A percentile compares a stretch with the other conserved stretches of the same genome.
These are phyloP conservation scores for Colletotrichum sp. DNA, from an alignment of 2,329 filamentous ascomycete genomes.

Conservation along the genomic window DNA sequence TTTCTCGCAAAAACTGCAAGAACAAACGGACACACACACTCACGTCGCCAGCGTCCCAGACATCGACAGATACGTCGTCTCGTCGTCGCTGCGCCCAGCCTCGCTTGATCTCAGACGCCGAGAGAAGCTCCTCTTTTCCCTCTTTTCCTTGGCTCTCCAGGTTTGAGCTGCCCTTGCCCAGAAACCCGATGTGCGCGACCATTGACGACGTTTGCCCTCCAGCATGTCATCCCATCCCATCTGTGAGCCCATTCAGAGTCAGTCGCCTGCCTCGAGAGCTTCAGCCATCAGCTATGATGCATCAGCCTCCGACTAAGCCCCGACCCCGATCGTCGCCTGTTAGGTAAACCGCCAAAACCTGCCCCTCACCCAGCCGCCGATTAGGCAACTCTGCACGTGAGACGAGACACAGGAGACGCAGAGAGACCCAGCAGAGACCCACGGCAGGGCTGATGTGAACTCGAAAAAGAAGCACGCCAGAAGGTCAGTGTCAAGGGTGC, in stretches of 20 bases:
- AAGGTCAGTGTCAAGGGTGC: not conserved
- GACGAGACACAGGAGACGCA: conserved; percentile 1
- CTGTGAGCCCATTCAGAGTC: conserved; percentile 14
- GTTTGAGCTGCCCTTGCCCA: conserved; percentile 8
- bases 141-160: not conserved
- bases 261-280: not conserved
- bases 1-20: not conserved
- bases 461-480: not conserved
- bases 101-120: conserved; percentile 8
- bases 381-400: not conserved
- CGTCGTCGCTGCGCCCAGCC: not conserved
- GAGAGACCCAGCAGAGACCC: not conserved
- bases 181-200: conserved; percentile 12
- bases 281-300: not conserved
- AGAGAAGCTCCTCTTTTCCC: conserved; percentile 4
- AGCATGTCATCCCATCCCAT: conserved; percentile 9
- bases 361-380: not conserved
- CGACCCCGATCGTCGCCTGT: conserved; percentile 3
- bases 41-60: not conserved
- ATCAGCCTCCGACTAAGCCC: conserved; percentile 1
- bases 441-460: not conserved
- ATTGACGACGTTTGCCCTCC: conserved; percentile 13
- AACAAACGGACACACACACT: not conserved
- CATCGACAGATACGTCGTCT: not conserved
- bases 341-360: not conserved